Base-by-base conservation (phyloP, 345 rosid genomes). In the Pseudoturritis turrita region DNA sequence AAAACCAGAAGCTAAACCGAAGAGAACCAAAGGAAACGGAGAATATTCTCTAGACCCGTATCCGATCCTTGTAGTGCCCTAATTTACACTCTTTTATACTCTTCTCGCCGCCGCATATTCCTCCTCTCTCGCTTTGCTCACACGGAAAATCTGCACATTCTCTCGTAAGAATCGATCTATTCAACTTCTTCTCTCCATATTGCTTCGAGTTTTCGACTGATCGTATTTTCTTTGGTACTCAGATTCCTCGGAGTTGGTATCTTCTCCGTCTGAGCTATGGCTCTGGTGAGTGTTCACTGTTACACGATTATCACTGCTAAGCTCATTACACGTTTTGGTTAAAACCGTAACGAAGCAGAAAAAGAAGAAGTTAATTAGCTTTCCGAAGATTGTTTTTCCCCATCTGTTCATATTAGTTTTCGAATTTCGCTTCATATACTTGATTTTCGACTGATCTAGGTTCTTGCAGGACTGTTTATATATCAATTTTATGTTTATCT, bases 261-360 rank as follows among this genome's bases (percentile, higher is more conserved):
- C 19, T 77, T 75, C 64, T 64, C 68, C 74, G 67, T 60, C 37
- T 25, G 76, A 81, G 87, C 87, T 71, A 91, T 91, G 95, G 87
- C 88, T 71, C 79, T 88, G 87, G 95, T 88, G 60, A 84, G 89
- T 68, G 0, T 47, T 43, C 64, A 36, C 19, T 60, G 6, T 56
- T 25, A 12, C 7, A 19, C 26, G 39, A 19, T 13, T 40, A 18
- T 44, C 52, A 28, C 67, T 68, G 60, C 57, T 62, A 1, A 56
- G 18, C 22, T 59, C 10, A 39, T 65, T 35, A 2, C 15, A 28
- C 18, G 18, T 35, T 33, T 1, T 3, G 3, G 17, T 17, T 18
- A 5, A 11, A 35, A 2, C 5, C 47, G 8, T 15, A 6, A 15
- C 21, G 51, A 60, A 62, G 36, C n/a, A 43, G 21, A 13, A 51